A percentile compares a stretch with the other conserved stretches of the same genome.
Evolutionary conservation across 140 eudicot species (phyloP).

Genomic region (Oenanthe javanica): DNA sequence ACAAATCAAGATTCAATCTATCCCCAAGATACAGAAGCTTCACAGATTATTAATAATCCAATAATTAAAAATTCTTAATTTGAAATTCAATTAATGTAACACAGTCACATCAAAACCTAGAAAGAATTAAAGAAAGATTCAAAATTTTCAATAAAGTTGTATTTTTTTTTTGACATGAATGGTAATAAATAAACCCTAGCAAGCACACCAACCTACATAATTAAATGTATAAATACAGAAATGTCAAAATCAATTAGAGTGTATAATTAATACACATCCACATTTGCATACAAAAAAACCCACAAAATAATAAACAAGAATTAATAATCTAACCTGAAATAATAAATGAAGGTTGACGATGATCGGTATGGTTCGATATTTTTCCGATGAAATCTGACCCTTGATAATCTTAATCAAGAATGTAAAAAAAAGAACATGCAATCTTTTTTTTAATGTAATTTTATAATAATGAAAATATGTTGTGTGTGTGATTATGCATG

Average conservation of each 20-base stretch:
- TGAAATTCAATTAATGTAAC: not conserved
- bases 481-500: not conserved
- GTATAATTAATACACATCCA: not conserved
- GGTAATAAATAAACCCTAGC: not conserved
- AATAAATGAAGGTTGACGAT: not conserved
- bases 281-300: not conserved
- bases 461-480: not conserved
- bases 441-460: not conserved
- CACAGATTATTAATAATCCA: not conserved
- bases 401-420: not conserved
- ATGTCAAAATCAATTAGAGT: not conserved
- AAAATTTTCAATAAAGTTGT: not conserved
- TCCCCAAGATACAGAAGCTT: conserved; percentile 21
- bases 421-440: not conserved
- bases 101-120: not conserved
- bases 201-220: conserved; percentile 2
- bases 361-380: not conserved
- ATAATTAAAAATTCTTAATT: not conserved
- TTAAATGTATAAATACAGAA: not conserved
- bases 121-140: not conserved
- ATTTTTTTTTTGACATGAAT: not conserved
- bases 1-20: conserved; percentile 14
- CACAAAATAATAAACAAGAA: not conserved
- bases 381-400: not conserved
- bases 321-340: not conserved